A percentile compares a stretch with the other conserved stretches of the same genome.
Evolutionary conservation across 257 asterid species (phyloP).

Genomic region (Lavandula angustifolia): DNA sequence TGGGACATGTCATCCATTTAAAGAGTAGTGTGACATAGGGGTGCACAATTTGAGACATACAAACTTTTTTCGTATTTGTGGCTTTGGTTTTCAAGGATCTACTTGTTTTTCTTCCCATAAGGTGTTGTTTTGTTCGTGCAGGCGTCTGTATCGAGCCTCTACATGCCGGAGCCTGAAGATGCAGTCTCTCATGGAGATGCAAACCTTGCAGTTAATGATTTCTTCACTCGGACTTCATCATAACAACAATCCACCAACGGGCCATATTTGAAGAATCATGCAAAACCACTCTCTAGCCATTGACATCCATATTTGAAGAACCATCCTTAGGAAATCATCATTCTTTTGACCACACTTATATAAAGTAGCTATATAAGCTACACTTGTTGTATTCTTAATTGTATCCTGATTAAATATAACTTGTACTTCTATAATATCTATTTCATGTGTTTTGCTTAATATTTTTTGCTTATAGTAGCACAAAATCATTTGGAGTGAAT

Average conservation of each 20-base stretch:
- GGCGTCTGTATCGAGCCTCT: conserved; percentile 73
- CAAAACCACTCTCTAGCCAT: conserved; percentile 11
- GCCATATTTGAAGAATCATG: background rate
- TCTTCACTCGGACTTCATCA: conserved; percentile 65
- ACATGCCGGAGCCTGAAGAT: conserved; percentile 97
- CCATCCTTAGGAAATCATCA: conserved; percentile 20
- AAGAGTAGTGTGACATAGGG: too few species aligned
- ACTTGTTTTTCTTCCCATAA: background rate
- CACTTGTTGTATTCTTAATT: conserved; percentile 29
- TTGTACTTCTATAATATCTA: too few species aligned
- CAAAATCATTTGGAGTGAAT: too few species aligned
- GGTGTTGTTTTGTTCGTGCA: conserved; percentile 33
- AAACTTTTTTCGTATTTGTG: too few species aligned
- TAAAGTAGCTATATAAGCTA: conserved; percentile 16
- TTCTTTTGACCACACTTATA: too few species aligned
- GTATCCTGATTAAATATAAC: conserved; percentile 18
- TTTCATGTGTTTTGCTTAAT: too few species aligned
- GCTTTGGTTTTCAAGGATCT: too few species aligned
- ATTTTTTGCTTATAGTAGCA: too few species aligned
- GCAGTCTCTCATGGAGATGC: conserved; percentile 98
- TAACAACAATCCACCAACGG: conserved; percentile 24
- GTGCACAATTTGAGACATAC: too few species aligned
- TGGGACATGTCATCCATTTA: too few species aligned
- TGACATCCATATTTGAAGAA: conserved; percentile 25
- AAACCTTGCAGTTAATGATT: conserved; percentile 84